These are phyloP conservation scores for Cantharellus anzutake DNA, from an alignment of 768 basidiomycete genomes.

Conservation along the genomic window DNA sequence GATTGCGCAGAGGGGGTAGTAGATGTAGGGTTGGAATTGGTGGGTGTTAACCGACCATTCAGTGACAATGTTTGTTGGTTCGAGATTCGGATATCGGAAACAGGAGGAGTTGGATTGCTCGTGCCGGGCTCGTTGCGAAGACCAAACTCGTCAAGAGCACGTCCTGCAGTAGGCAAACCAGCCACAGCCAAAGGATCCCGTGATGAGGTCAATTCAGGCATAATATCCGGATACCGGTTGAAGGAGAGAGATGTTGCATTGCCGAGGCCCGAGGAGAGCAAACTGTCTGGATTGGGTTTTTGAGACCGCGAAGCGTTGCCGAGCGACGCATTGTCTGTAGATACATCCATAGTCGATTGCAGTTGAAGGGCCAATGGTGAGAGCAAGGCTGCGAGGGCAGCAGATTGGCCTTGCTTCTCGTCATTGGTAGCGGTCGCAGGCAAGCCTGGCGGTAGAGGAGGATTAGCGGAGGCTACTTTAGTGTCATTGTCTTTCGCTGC, in stretches of 20 bases:
- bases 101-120: background rate
- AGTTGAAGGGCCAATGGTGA: background rate
- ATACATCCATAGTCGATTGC: background rate
- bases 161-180: background rate
- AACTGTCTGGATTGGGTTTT: background rate
- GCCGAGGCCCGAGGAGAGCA: background rate
- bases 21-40: conserved; percentile 2
- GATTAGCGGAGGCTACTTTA: background rate
- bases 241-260: background rate
- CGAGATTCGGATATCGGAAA: background rate
- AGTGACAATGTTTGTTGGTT: background rate
- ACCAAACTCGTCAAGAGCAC: background rate
- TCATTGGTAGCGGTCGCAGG: background rate
- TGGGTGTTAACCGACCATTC: conserved; percentile 2
- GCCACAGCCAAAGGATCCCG: background rate
- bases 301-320: background rate
- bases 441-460: background rate
- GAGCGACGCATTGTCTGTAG: conserved; percentile 1
- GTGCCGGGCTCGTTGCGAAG: background rate
- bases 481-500: background rate
- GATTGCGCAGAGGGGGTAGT: conserved; percentile 3
- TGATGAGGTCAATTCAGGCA: background rate
- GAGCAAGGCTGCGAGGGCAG: background rate
- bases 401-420: background rate
- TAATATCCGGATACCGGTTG: background rate